These are phyloP conservation scores for Ceratorhiza oryzae-sativae DNA, from an alignment of 1,284 basidiomycete genomes.

Conservation along the genomic window DNA sequence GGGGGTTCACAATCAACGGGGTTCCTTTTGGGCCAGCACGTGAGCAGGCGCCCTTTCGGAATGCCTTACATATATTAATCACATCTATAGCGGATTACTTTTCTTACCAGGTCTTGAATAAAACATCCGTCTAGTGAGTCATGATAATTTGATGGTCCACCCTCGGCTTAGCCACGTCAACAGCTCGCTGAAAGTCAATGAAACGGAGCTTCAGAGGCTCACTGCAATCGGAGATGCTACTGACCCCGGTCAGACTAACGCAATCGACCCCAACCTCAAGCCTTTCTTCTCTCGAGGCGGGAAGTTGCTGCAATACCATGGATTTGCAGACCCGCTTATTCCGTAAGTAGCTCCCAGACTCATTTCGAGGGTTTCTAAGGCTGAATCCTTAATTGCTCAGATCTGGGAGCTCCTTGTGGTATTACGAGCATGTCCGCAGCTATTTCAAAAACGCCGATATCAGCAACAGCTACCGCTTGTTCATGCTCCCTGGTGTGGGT, in stretches of 20 bases:
- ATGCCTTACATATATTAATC: not conserved
- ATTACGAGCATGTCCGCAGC: conserved; percentile 29
- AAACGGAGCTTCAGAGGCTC: conserved; percentile 33
- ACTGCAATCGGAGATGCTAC: conserved; percentile 7
- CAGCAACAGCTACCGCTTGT: conserved; percentile 21
- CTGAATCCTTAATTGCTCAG: not conserved
- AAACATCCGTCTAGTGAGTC: conserved; percentile 21
- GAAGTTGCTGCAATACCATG: conserved; percentile 35
- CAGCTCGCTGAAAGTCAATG: conserved; percentile 15
- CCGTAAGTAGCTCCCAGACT: not conserved
- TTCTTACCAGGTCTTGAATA: conserved; percentile 33
- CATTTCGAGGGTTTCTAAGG: not conserved
- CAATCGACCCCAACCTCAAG: conserved; percentile 28
- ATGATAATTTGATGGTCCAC: not conserved
- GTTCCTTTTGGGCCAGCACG: conserved; percentile 16
- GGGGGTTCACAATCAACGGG: not conserved
- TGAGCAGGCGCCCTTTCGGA: not conserved
- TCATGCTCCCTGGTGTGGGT: conserved; percentile 21
- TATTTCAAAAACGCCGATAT: conserved; percentile 24
- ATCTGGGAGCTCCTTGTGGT: conserved; percentile 29
- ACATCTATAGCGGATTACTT: conserved; percentile 16
- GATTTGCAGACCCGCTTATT: conserved; percentile 29
- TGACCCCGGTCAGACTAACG: conserved; percentile 26
- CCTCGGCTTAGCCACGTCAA: not conserved
- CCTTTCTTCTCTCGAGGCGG: conserved; percentile 31